phyloP scores from a whole-genome alignment of 768 basidiomycete species.

The Trametes meyenii region DNA sequence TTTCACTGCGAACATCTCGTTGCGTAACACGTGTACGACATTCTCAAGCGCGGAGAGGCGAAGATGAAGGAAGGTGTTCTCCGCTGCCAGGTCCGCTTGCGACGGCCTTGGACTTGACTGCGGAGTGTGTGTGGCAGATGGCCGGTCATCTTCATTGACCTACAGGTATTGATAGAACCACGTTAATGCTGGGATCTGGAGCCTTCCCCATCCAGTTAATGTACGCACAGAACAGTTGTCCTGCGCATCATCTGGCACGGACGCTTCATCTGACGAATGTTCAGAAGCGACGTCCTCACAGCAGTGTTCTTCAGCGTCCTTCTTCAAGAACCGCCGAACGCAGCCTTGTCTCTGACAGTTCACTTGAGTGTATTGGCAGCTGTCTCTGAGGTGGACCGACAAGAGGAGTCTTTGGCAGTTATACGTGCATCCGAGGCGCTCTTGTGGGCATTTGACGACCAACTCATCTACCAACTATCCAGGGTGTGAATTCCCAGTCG shows the following conservation, averaged over 20 bases:
- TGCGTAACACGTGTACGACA: conserved; percentile 49
- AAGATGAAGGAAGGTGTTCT: conserved; percentile 66
- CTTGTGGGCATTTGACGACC: conserved; percentile 69
- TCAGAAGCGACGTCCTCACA: conserved; percentile 28
- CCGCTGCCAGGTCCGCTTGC: conserved; percentile 46
- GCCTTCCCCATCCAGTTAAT: no score
- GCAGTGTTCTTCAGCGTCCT: conserved; percentile 44
- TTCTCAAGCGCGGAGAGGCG: conserved; percentile 63
- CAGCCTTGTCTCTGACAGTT: conserved; percentile 54
- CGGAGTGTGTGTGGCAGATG: background rate
- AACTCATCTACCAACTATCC: conserved; percentile 82
- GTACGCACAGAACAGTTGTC: no score
- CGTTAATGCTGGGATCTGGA: no score
- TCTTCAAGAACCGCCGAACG: conserved; percentile 44
- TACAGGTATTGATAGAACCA: background rate
- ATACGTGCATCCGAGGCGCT: conserved; percentile 58
- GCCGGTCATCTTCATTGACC: background rate
- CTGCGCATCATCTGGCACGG: background rate
- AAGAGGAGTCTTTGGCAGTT: conserved; percentile 70
- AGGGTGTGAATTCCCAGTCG: background rate
- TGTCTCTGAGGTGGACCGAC: conserved; percentile 60
- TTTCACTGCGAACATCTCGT: conserved; percentile 59
- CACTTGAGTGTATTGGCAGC: conserved; percentile 60
- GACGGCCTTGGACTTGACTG: background rate
- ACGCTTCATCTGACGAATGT: background rate